Percentiles rank a stretch among this genome's conserved stretches.
phyloP scores from a whole-genome alignment of 2,329 filamentous ascomycete genomes.

The Cladosporium sp. region DNA sequence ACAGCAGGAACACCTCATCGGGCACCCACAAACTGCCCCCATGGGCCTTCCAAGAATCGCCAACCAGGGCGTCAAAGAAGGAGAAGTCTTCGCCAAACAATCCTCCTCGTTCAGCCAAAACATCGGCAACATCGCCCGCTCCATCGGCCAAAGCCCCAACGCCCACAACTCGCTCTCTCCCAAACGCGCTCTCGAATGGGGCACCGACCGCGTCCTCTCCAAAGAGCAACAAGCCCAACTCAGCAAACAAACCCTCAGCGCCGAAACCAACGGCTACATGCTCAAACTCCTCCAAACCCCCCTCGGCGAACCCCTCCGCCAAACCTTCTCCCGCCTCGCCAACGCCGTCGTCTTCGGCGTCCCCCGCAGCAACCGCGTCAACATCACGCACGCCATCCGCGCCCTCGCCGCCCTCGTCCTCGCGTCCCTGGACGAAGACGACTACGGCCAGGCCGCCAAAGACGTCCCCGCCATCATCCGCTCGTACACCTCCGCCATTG shows the following conservation, averaged over 20 bases:
- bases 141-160: slow-evolving; percentile 44
- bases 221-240: slow-evolving; percentile 51
- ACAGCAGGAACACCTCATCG: slow-evolving; percentile 19
- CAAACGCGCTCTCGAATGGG: slow-evolving; percentile 28
- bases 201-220: slow-evolving; percentile 27
- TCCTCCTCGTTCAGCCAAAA: slow-evolving; percentile 23
- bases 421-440: slow-evolving; percentile 73
- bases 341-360: slow-evolving; percentile 66
- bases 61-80: slow-evolving; percentile 22
- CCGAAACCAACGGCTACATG: slow-evolving; percentile 39
- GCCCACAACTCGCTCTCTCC: slow-evolving; percentile 35
- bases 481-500: slow-evolving; percentile 65
- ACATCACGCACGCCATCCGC: slow-evolving; percentile 67
- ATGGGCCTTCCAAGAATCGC: slow-evolving; percentile 27
- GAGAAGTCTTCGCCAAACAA: slow-evolving; percentile 21
- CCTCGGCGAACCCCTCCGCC: slow-evolving; percentile 65
- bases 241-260: slow-evolving; percentile 47
- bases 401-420: slow-evolving; percentile 61
- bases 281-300: slow-evolving; percentile 47
- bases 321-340: slow-evolving; percentile 63
- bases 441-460: slow-evolving; percentile 78
- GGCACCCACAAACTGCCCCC: slow-evolving; percentile 33
- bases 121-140: slow-evolving; percentile 44
- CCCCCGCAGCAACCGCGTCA: slow-evolving; percentile 65
- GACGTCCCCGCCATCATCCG: slow-evolving; percentile 73